Percentiles rank a stretch among this genome's conserved stretches.
These are phyloP conservation scores for Pinus tabuliformis DNA, from an alignment of 75 land plant species.

Conservation along the genomic window DNA sequence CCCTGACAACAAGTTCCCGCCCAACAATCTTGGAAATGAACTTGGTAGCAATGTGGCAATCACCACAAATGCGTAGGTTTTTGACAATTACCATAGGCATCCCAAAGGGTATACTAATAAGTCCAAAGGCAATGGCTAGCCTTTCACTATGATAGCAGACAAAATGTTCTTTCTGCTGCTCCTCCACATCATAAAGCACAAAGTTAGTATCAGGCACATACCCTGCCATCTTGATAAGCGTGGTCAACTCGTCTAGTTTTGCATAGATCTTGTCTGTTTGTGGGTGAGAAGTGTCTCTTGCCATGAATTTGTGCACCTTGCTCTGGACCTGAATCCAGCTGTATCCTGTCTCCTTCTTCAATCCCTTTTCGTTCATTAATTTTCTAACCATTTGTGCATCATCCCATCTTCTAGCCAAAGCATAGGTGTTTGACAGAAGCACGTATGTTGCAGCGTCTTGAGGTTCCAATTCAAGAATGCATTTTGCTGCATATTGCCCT, in stretches of 20 bases:
- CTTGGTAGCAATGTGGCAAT: constrained; percentile 21
- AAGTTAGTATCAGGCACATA: constrained; percentile 9
- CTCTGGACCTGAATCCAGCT: constrained; percentile 24
- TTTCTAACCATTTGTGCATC: constrained; percentile 9
- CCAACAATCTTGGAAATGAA: constrained; percentile 21
- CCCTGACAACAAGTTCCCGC: constrained; percentile 21
- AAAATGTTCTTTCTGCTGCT: constrained; percentile 13
- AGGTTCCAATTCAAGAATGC: background rate
- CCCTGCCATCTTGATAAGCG: constrained; percentile 1
- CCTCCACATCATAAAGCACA: constrained; percentile 7
- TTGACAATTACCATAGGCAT: constrained; percentile 11
- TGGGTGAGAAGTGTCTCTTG: constrained; percentile 9
- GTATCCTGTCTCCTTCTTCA: constrained; percentile 9
- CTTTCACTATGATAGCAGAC: constrained; percentile 18
- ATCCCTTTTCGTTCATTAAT: constrained; percentile 16
- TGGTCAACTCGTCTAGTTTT: constrained; percentile 6
- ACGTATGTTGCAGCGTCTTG: constrained; percentile 3
- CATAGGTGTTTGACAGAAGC: constrained; percentile 13
- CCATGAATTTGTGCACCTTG: constrained; percentile 3
- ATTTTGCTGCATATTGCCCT: background rate
- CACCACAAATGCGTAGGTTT: constrained; percentile 16
- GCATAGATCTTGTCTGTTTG: constrained; percentile 9
- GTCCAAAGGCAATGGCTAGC: constrained; percentile 30
- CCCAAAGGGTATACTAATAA: constrained; percentile 16
- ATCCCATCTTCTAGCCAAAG: constrained; percentile 24